Evolutionary conservation across 2,329 filamentous ascomycete genomes (phyloP), one percentile per base, ranked within the genome.

Genomic region (Ophiostoma himal-ulmi): DNA sequence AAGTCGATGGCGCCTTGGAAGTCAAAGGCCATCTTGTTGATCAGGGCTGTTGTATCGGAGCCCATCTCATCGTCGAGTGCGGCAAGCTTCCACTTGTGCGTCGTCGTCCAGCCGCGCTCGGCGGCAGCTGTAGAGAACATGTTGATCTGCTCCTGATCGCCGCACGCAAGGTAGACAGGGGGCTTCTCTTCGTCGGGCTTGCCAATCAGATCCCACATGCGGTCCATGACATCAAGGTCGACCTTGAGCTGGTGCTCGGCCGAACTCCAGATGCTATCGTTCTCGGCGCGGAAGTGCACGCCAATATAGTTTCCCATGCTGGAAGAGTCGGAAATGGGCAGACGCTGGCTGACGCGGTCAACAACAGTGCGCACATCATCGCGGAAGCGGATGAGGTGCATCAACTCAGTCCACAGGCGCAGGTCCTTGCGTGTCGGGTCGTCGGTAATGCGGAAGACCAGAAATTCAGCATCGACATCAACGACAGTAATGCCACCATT

Each of bases 251-350:
- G 78, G 70, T 77, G 72, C 34, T 80, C 78, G 64, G 77, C 73
- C 0, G 76, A 74, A n/a, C 74, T 76, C 78, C 78, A 80, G 69
- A 80, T 79, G 68, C 75, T 79, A 73, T 80, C 78, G 11, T 76
- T 76, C 68, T 80, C 78, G 60, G 76, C 77, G 67, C 78, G 75
- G 74, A 78, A 80, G 74, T 80, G 78, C 1, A 80, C 77, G 60
- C 78, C 78, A 36, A 78, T 77, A 71, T 75, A 79, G 20, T 76
- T 75, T 64, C 44, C 70, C 65, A 67, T 41, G 5, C 14, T 41
- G 39, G 37, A 44, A 10, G 37, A 2, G n/a, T 22, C n/a, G 1
- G 30, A 14, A 26, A 48, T n/a, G 5, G 75, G 68, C 13, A 79
- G 74, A 5, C 73, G 74, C 10, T 48, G 39, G n/a, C 76, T 36